phyloP scores from a whole-genome alignment of 2,329 filamentous ascomycete genomes.

The Diplodia mutila region DNA sequence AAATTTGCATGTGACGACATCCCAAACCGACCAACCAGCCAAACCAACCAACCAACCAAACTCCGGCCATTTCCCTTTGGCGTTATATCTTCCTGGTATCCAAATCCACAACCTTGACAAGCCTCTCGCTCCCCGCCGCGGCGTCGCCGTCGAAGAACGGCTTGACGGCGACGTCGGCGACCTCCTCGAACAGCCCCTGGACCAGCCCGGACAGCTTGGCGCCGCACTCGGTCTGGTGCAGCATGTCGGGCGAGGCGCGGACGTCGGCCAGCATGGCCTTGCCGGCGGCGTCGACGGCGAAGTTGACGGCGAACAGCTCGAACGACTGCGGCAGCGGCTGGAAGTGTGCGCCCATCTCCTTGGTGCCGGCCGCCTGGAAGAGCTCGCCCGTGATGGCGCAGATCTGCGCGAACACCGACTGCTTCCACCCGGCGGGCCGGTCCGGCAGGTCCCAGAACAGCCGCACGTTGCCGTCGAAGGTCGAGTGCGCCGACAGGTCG shows the following conservation, averaged over 20 bases:
- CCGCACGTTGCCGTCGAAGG: slow-evolving; percentile 66
- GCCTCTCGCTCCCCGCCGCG: slow-evolving; percentile 30
- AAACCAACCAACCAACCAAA: too few relatives aligned
- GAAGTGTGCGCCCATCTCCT: slow-evolving; percentile 85
- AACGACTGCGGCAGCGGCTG: slow-evolving; percentile 86
- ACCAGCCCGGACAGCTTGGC: slow-evolving; percentile 72
- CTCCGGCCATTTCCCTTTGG: too few relatives aligned
- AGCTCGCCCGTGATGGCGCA: slow-evolving; percentile 72
- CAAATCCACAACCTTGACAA: slow-evolving; percentile 50
- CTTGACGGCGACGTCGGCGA: slow-evolving; percentile 68
- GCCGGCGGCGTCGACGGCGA: slow-evolving; percentile 60
- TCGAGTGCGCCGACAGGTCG: slow-evolving; percentile 13
- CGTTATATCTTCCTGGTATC: slow-evolving; percentile 48
- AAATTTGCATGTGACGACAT: too few relatives aligned
- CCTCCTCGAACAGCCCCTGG: slow-evolving; percentile 73
- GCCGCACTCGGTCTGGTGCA: slow-evolving; percentile 54
- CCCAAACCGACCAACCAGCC: too few relatives aligned
- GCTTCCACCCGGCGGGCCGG: slow-evolving; percentile 52
- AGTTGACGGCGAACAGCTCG: slow-evolving; percentile 90
- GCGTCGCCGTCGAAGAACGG: slow-evolving; percentile 62
- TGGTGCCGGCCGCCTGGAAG: slow-evolving; percentile 78
- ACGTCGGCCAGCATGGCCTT: slow-evolving; percentile 7
- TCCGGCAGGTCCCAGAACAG: slow-evolving; percentile 72
- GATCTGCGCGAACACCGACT: slow-evolving; percentile 72
- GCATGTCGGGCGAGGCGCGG: neutral